Percentiles rank a stretch among this genome's conserved stretches.
Evolutionary conservation across 2,329 filamentous ascomycete genomes (phyloP).

Genomic region (Pseudogymnoascus sp.): DNA sequence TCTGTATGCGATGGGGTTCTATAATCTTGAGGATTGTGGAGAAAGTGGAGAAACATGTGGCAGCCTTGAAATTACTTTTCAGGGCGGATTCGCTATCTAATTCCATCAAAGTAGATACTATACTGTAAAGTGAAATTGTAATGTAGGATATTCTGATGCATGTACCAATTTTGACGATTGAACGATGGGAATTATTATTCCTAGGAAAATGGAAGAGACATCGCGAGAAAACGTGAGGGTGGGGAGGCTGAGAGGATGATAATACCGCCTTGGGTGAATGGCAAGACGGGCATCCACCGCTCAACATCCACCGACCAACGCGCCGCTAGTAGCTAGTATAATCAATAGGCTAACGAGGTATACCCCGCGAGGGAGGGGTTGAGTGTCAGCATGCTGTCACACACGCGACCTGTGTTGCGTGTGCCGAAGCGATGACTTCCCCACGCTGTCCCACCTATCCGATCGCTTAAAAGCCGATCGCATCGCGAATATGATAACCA

Average conservation of each 20-base stretch:
- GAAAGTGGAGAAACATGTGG: neutral
- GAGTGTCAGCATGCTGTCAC: neutral
- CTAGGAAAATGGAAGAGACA: too few species aligned
- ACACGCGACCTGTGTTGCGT: neutral
- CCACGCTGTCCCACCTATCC: neutral
- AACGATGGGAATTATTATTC: neutral
- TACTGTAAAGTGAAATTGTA: neutral
- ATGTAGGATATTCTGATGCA: too few species aligned
- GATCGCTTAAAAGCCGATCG: slow-evolving; percentile 8
- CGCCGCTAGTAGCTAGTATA: neutral
- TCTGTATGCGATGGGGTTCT: neutral
- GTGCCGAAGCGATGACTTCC: neutral
- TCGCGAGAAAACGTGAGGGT: too few species aligned
- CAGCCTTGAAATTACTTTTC: neutral
- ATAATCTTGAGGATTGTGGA: neutral
- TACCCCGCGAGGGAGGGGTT: neutral
- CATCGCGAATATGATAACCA: neutral
- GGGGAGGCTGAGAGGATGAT: too few species aligned
- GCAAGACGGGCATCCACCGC: neutral
- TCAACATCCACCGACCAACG: neutral
- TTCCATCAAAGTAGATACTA: neutral
- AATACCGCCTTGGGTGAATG: neutral
- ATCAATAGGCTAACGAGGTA: neutral
- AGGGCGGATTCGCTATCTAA: neutral
- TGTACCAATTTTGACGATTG: neutral